Evolutionary conservation across 441 rosid species (phyloP).

Genomic region (Jatropha multifida): DNA sequence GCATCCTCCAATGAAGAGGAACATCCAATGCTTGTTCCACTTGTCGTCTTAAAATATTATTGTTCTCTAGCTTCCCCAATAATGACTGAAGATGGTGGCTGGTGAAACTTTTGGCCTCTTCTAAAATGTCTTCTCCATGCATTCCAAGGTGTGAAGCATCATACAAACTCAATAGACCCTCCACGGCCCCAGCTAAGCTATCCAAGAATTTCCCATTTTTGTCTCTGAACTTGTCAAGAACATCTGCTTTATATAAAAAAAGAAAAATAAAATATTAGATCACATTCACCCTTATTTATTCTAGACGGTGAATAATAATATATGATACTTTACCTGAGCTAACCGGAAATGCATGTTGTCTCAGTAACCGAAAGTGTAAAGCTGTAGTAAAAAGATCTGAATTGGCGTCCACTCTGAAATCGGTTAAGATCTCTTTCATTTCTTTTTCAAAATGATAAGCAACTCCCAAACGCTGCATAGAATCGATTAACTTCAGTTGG

Average conservation of each 20-base stretch:
- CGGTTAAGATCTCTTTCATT: slow-evolving; percentile 20
- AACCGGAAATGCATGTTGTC: slow-evolving; percentile 24
- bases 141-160: slow-evolving; percentile 34
- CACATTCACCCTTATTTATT: not conserved
- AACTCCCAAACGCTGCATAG: slow-evolving; percentile 34
- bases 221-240: slow-evolving; percentile 26
- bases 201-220: slow-evolving; percentile 21
- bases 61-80: not conserved
- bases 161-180: slow-evolving; percentile 28
- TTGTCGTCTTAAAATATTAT: slow-evolving; percentile 1
- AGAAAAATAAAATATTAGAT: not conserved
- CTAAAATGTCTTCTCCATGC: slow-evolving; percentile 25
- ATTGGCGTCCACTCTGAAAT: not conserved
- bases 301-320: too few relatives aligned
- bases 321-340: not conserved
- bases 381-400: slow-evolving; percentile 21
- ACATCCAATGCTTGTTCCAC: slow-evolving; percentile 29
- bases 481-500: slow-evolving; percentile 26
- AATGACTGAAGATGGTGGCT: not conserved
- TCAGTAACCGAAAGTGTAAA: slow-evolving; percentile 32
- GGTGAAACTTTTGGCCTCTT: slow-evolving; percentile 29
- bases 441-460: slow-evolving; percentile 30
- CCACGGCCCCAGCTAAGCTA: not conserved
- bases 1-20: slow-evolving; percentile 33
- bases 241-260: slow-evolving; percentile 4